These are phyloP conservation scores for Gyrodon lividus DNA, from an alignment of 768 basidiomycete genomes.

Conservation along the genomic window DNA sequence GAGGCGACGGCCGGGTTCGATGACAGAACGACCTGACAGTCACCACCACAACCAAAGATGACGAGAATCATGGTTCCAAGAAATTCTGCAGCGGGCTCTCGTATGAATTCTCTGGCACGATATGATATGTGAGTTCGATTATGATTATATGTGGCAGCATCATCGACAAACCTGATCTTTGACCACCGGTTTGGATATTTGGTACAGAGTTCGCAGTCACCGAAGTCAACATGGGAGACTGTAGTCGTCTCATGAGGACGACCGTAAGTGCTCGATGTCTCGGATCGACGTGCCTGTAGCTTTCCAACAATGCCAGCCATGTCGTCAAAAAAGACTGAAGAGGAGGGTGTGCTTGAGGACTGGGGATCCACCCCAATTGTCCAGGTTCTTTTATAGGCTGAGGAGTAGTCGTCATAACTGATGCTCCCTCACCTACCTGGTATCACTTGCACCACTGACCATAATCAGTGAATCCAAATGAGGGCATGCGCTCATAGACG, in stretches of 20 bases:
- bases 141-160: background rate
- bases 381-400: slow-evolving; percentile 23
- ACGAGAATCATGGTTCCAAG: slow-evolving; percentile 57
- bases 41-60: slow-evolving; percentile 57
- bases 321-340: background rate
- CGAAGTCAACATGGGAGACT: slow-evolving; percentile 13
- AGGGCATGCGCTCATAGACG: background rate
- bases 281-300: slow-evolving; percentile 17
- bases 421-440: background rate
- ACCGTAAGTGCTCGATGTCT: slow-evolving; percentile 15
- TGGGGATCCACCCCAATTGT: background rate
- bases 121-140: background rate
- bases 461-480: slow-evolving; percentile 5
- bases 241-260: slow-evolving; percentile 8
- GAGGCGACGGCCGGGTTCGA: slow-evolving; percentile 43
- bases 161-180: slow-evolving; percentile 45
- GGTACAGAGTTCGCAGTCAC: slow-evolving; percentile 35
- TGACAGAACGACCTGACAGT: slow-evolving; percentile 57
- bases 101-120: slow-evolving; percentile 39
- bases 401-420: background rate
- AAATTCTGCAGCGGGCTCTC: slow-evolving; percentile 66
- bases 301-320: slow-evolving; percentile 25
- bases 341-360: slow-evolving; percentile 2
- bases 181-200: slow-evolving; percentile 54
- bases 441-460: background rate